A percentile compares a stretch with the other conserved stretches of the same genome.
phyloP scores from a whole-genome alignment of 2,329 filamentous ascomycete genomes.

The Pseudopyricularia javanii region DNA sequence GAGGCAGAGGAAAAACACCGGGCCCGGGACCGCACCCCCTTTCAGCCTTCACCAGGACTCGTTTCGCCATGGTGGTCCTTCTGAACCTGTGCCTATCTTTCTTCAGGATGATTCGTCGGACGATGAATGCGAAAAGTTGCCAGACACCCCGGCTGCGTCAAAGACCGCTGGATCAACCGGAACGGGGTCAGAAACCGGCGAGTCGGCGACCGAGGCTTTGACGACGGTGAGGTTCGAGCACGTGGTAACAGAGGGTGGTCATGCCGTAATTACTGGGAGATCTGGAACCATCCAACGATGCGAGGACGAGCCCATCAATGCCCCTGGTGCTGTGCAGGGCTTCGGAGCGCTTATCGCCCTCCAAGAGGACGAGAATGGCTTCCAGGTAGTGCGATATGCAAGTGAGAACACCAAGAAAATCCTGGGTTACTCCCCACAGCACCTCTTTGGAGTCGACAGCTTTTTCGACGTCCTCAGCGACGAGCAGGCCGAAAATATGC shows the following conservation, averaged over 20 bases:
- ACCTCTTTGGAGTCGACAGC: conserved; percentile 61
- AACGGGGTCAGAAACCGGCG: background rate
- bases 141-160: background rate
- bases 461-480: conserved; percentile 78
- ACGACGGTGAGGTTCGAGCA: conserved; percentile 70
- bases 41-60: conserved; percentile 33
- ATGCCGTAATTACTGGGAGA: conserved; percentile 71
- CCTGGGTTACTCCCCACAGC: conserved; percentile 63
- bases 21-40: conserved; percentile 23
- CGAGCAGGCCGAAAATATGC: conserved; percentile 70
- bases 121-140: conserved; percentile 9
- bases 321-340: conserved; percentile 68
- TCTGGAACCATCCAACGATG: conserved; percentile 65
- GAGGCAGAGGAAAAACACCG: conserved; percentile 19
- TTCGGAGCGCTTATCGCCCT: conserved; percentile 71
- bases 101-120: conserved; percentile 9
- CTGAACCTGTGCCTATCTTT: conserved; percentile 16
- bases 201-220: conserved; percentile 25
- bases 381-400: conserved; percentile 57
- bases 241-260: conserved; percentile 61
- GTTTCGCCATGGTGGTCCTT: conserved; percentile 20
- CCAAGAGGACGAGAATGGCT: conserved; percentile 55
- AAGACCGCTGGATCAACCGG: conserved; percentile 3
- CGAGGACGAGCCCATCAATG: conserved; percentile 84
- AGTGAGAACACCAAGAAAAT: conserved; percentile 71